Conservation (phyloP, 2,329 filamentous ascomycete species). For the Fusarium nematophilum region DNA sequence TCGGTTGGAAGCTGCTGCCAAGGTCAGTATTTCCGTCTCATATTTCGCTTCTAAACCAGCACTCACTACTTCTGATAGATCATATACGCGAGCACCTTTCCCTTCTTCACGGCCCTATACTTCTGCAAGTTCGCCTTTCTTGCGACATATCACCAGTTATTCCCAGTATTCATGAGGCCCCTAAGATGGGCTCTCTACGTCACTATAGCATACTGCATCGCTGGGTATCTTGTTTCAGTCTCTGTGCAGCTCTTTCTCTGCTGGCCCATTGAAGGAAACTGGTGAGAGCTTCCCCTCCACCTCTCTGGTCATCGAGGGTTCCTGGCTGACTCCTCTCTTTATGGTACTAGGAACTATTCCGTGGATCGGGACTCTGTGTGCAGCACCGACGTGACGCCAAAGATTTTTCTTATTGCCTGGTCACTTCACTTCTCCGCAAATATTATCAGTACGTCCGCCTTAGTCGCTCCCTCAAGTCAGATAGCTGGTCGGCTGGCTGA, state of each 20-base stretch:
- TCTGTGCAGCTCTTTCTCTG: neutral
- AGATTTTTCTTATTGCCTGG: neutral
- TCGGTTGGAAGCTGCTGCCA: neutral
- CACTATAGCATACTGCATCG: neutral
- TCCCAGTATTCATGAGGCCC: neutral
- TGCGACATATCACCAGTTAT: neutral
- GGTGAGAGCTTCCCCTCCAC: too few species aligned
- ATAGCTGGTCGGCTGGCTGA: too few species aligned
- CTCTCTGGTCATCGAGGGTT: too few species aligned
- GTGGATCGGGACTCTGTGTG: too few species aligned
- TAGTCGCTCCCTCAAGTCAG: too few species aligned
- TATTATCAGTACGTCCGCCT: neutral
- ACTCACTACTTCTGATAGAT: neutral
- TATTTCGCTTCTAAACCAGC: neutral
- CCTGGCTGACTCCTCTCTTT: too few species aligned
- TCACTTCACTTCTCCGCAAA: neutral
- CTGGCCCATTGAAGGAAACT: constrained; percentile 3
- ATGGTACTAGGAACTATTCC: too few species aligned
- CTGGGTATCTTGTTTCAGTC: neutral
- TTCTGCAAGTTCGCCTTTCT: constrained; percentile 2
- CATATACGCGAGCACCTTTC: neutral
- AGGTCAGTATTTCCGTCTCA: neutral
- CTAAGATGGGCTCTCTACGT: neutral
- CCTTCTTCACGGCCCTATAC: constrained; percentile 3
- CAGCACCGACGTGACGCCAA: too few species aligned